phyloP scores from a whole-genome alignment of 2,329 filamentous ascomycete genomes.

The Fusarium gaditjirri region DNA sequence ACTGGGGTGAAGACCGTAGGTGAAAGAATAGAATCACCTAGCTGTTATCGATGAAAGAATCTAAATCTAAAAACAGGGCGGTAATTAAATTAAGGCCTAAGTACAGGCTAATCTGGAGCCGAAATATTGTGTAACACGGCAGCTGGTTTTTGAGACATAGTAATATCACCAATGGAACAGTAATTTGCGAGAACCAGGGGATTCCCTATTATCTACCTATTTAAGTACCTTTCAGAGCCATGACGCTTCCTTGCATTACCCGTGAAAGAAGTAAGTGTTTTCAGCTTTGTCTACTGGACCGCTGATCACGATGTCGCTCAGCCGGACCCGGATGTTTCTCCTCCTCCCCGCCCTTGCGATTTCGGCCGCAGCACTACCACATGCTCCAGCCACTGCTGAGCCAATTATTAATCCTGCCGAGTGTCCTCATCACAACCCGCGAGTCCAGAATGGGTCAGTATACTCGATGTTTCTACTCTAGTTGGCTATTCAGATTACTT shows the following conservation, averaged over 20 bases:
- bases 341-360: not conserved
- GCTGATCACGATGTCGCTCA: not conserved
- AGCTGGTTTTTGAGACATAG: not conserved
- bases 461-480: rapidly evolving
- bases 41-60: not conserved
- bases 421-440: not conserved
- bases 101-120: not conserved
- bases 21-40: constrained; percentile 3
- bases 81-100: not conserved
- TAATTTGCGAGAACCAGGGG: not conserved
- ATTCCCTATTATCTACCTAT: not conserved
- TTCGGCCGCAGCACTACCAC: not conserved
- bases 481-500: rapidly evolving
- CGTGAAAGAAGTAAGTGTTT: rapidly evolving
- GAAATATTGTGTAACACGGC: not conserved
- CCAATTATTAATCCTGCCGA: not conserved
- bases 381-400: not conserved
- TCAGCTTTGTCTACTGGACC: not conserved
- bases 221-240: not conserved
- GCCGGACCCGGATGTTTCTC: not conserved
- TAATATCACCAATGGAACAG: not conserved
- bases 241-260: rapidly evolving
- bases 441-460: not conserved
- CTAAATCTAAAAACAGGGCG: rapidly evolving
- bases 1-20: not conserved